Evolutionary conservation across 257 asterid genomes (phyloP), one percentile per base, ranked within the genome.

Genomic region (Thymus mandschuricus): DNA sequence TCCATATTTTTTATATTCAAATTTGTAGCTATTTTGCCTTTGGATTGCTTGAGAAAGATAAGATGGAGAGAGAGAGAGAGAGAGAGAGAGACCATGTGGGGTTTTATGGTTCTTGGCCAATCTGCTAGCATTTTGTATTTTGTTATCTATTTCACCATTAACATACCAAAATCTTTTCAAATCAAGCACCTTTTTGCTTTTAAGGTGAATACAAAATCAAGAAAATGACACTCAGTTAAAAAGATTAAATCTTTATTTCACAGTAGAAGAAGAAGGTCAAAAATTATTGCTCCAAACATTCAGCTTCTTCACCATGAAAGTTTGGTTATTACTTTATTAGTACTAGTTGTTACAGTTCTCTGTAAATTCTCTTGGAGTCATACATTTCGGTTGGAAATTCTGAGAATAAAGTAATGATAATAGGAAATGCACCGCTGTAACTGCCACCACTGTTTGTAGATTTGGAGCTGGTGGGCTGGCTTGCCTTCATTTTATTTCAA

Each of bases 391-490:
- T 41, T 64, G 29, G 43, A 68, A 21, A 40, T 43, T 31, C 34
- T 43, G 10, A 21, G n/a, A 51, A 33, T 44, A 69, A 69, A 57
- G 43, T 57, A 69, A 49, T 68, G 75, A 71, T 35, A 21, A 33
- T 60, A 71, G 64, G 77, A 77, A 77, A 76, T 76, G 80, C 73
- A 68, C 68, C 69, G 69, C 74, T 78, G 79, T 76, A 83, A 85
- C 90, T 74, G 90, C 75, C 74, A 74, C 85, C 81, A 76, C 78
- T 69, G 79, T 64, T 72, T 81, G 86, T 79, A 83, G 91, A 78
- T 83, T 85, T 82, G 85, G 79, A 75, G 86, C 83, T 74, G 89
- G 86, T 85, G 87, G 87, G 86, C 75, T 67, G 72, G 73, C 85
- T 80, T 77, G 69, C 40, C 4, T 38, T 5, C 58, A 41, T 56